phyloP scores from a whole-genome alignment of 768 basidiomycete genomes.

The Boletus sp. region DNA sequence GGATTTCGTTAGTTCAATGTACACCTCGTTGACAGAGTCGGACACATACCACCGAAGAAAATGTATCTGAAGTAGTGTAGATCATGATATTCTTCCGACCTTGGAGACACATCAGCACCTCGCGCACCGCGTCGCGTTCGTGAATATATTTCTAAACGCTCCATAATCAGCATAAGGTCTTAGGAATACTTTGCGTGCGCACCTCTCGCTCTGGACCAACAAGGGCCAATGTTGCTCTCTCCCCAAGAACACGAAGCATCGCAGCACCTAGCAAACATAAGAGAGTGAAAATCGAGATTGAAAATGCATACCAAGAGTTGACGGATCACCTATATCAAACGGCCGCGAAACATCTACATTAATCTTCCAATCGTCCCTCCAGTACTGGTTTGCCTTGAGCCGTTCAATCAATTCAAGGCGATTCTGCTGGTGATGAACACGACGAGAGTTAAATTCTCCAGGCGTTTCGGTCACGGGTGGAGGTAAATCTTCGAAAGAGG shows the following conservation, averaged over 20 bases:
- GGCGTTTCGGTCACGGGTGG: background rate
- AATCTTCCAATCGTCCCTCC: slow-evolving; percentile 64
- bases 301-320: slow-evolving; percentile 57
- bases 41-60: slow-evolving; percentile 33
- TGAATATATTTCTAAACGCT: slow-evolving; percentile 58
- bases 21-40: background rate
- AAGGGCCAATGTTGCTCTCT: slow-evolving; percentile 37
- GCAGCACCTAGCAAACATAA: slow-evolving; percentile 42
- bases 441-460: background rate
- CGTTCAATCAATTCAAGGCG: slow-evolving; percentile 61
- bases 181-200: background rate
- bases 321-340: slow-evolving; percentile 69
- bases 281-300: background rate
- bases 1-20: slow-evolving; percentile 1
- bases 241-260: slow-evolving; percentile 37
- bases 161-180: background rate
- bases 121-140: slow-evolving; percentile 76
- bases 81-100: slow-evolving; percentile 65
- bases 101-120: slow-evolving; percentile 73
- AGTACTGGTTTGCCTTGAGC: slow-evolving; percentile 66
- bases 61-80: slow-evolving; percentile 30
- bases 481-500: slow-evolving; percentile 15
- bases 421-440: slow-evolving; percentile 1
- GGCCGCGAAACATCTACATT: slow-evolving; percentile 40
- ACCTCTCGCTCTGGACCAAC: slow-evolving; percentile 47